These are phyloP conservation scores for Botrytis galanthina DNA, from an alignment of 2,329 filamentous ascomycete species.

Conservation along the genomic window DNA sequence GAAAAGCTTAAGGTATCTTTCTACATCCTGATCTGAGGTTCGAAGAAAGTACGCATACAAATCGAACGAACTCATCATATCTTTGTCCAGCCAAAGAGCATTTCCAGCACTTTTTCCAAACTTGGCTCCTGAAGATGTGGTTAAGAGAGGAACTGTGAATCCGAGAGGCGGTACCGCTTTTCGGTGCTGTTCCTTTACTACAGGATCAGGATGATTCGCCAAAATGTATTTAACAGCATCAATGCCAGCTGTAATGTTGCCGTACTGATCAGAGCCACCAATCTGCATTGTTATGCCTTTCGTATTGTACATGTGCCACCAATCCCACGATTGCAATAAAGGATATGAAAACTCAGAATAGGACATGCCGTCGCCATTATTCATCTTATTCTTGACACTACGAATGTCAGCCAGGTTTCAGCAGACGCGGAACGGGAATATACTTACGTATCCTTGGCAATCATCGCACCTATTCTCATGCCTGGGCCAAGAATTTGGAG, in stretches of 20 bases:
- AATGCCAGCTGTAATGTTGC: constrained; percentile 90
- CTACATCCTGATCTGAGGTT: constrained; percentile 76
- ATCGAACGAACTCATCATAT: constrained; percentile 78
- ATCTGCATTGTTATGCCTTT: constrained; percentile 78
- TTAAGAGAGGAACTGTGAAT: constrained; percentile 87
- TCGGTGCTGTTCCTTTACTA: constrained; percentile 46
- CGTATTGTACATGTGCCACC: constrained; percentile 78
- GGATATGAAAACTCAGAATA: constrained; percentile 93
- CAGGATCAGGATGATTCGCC: constrained; percentile 51
- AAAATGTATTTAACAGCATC: constrained; percentile 78
- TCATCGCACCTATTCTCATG: constrained; percentile 80
- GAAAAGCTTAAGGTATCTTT: constrained; percentile 80
- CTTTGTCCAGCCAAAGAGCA: constrained; percentile 84
- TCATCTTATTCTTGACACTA: constrained; percentile 74
- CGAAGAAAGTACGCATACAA: constrained; percentile 89
- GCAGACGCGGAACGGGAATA: background rate
- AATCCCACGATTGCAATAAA: constrained; percentile 92
- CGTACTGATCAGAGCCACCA: constrained; percentile 92
- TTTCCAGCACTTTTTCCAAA: constrained; percentile 95
- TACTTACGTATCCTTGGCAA: constrained; percentile 81
- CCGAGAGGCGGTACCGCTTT: constrained; percentile 60
- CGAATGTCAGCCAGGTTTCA: constrained; percentile 22
- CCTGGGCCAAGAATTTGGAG: constrained; percentile 69
- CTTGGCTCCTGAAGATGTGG: constrained; percentile 80
- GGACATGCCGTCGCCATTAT: constrained; percentile 88